Base-by-base conservation (phyloP, 352 stramenopile species). In the Phytophthora hybrid region DNA sequence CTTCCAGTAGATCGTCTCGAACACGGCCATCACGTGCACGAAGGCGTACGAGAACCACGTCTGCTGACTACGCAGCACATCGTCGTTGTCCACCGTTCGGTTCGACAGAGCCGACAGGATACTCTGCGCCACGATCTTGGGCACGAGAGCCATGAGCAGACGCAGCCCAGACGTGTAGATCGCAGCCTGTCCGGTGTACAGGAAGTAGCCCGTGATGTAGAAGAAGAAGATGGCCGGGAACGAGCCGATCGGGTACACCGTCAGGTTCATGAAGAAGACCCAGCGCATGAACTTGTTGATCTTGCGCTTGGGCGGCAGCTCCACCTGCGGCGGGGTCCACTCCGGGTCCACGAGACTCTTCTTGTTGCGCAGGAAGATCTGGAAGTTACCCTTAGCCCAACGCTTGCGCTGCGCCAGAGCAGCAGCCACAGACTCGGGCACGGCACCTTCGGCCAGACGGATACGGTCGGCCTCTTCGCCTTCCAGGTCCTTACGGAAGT, bases 201-300 rank as follows among this genome's bases (percentile, higher is more conserved):
- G 75, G 59, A 93, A 93, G 79, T 91, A 91, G 52, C 73, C 82
- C 46, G 85, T 93, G 69, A 88, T 79, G 79, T 91, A 93, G 72
- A 91, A 92, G 64, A 90, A 90, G 75, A 93, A 91, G 29, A 93
- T 79, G 4, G 83, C 85, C 2, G 85, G 83, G 76, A 93, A 91
- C 51, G 85, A 93, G 1, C 85, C 85, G 58, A 93, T 90, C 29
- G 85, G 85, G 66, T 93, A 93, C 49, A 93, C 82, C 13, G 83
- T 93, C 49, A 91, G 57, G 76, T 93, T 93, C 81, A 93, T 91
- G 73, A 91, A 93, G 81, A 93, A 91, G 5, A 93, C 81, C 84
- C 85, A 92, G 51, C 84, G 81, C 85, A 93, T 93, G 41, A 92
- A 93, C 51, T 80, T 81, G 77, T 91, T 93, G 69, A 87, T 81